Evolutionary conservation across 2,329 filamentous ascomycete genomes (phyloP).

Genomic region (Aspergillus sp.): DNA sequence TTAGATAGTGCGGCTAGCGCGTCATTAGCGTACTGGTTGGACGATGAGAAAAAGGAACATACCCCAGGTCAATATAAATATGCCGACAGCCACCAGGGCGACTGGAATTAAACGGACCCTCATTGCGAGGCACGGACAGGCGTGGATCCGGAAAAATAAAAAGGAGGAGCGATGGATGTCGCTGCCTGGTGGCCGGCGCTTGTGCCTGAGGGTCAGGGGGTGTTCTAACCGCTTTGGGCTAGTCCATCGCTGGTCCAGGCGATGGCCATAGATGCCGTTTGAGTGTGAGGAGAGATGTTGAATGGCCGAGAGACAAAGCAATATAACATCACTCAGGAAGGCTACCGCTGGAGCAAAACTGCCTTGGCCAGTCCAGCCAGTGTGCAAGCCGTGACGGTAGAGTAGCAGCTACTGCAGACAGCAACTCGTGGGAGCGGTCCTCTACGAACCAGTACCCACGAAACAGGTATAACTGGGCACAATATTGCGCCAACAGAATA

Average conservation of each 20-base stretch:
- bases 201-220: not conserved
- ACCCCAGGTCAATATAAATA: not conserved
- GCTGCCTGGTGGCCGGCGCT: not conserved
- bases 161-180: not conserved
- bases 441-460: conserved; percentile 14
- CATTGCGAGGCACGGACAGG: not conserved
- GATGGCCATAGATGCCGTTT: too few relatives aligned
- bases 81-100: not conserved
- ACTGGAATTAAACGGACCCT: not conserved
- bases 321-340: not conserved
- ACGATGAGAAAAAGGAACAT: not conserved
- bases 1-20: not conserved
- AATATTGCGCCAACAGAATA: conserved; percentile 9
- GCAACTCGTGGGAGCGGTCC: not conserved
- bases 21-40: not conserved
- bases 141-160: not conserved
- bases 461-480: conserved; percentile 11
- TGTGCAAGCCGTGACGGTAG: not conserved
- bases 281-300: too few relatives aligned
- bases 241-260: not conserved
- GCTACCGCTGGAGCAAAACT: not conserved
- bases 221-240: not conserved
- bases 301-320: too few relatives aligned
- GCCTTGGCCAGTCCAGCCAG: conserved; percentile 6
- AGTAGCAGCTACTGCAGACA: not conserved